Conservation (phyloP, 2,329 filamentous ascomycete genomes). For the Dactylonectria estremocensis region DNA sequence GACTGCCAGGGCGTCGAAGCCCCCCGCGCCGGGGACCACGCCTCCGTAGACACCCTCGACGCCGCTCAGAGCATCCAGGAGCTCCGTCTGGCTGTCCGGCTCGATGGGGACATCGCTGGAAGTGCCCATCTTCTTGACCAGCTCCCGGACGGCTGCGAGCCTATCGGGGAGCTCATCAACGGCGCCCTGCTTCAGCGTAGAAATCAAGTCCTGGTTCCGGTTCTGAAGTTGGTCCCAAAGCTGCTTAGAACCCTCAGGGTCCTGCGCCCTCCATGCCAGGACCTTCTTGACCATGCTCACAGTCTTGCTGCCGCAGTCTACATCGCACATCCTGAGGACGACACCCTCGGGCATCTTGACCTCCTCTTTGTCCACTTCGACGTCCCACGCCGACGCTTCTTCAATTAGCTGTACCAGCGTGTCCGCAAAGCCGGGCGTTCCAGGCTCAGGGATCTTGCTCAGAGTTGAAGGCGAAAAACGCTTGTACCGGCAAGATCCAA, state of each 20-base stretch:
- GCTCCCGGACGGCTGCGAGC: slow-evolving; percentile 67
- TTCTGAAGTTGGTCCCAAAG: slow-evolving; percentile 84
- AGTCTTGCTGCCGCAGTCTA: slow-evolving; percentile 93
- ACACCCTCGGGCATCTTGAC: slow-evolving; percentile 82
- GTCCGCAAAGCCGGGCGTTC: slow-evolving; percentile 75
- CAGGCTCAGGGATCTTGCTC: slow-evolving; percentile 75
- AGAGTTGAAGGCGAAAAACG: slow-evolving; percentile 91
- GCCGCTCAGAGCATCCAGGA: slow-evolving; percentile 82
- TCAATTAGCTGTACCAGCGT: slow-evolving; percentile 78
- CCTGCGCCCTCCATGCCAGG: slow-evolving; percentile 81
- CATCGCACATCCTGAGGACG: slow-evolving; percentile 92
- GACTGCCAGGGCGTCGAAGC: slow-evolving; percentile 90
- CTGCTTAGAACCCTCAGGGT: slow-evolving; percentile 73
- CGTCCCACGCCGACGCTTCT: slow-evolving; percentile 80
- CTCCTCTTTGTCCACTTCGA: slow-evolving; percentile 78
- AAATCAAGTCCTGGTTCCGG: slow-evolving; percentile 80
- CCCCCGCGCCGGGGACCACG: slow-evolving; percentile 94
- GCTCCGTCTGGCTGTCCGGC: slow-evolving; percentile 85
- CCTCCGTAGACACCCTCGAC: slow-evolving; percentile 89
- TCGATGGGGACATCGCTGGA: slow-evolving; percentile 89
- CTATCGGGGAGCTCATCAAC: slow-evolving; percentile 61
- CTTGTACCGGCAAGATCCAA: slow-evolving; percentile 90
- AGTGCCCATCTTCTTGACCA: slow-evolving; percentile 83
- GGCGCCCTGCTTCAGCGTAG: slow-evolving; percentile 69
- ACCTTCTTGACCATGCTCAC: slow-evolving; percentile 97